A percentile compares a stretch with the other conserved stretches of the same genome.
phyloP scores from a whole-genome alignment of 208 protist species.

The Naegleria fowleri region DNA sequence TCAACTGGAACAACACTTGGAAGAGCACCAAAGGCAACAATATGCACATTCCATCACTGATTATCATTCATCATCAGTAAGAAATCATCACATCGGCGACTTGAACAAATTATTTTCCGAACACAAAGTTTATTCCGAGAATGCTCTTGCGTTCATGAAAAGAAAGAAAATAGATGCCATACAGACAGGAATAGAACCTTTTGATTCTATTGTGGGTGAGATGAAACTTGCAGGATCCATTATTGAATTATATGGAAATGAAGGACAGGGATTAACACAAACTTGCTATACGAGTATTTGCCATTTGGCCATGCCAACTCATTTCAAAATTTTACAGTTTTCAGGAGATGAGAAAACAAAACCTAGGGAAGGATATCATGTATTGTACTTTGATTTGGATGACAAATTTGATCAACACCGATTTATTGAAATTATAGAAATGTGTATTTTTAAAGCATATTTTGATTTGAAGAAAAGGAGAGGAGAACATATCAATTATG shows the following conservation, averaged over 20 bases:
- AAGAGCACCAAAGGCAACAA: no score
- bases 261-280: background rate
- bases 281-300: background rate
- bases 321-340: constrained; percentile 2
- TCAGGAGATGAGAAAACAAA: background rate
- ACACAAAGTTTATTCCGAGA: background rate
- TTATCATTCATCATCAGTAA: background rate
- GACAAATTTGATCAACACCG: background rate
- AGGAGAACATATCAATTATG: background rate
- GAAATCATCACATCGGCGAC: background rate
- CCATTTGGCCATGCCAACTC: background rate
- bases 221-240: background rate
- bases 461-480: background rate
- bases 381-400: background rate
- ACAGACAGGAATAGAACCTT: background rate
- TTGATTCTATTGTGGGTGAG: background rate
- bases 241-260: constrained; percentile 3
- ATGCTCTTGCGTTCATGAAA: background rate
- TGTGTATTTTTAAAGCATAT: background rate
- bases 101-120: background rate
- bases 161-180: background rate
- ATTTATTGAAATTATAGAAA: background rate
- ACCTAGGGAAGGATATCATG: constrained; percentile 2
- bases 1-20: no score
- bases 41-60: background rate